phyloP scores from a whole-genome alignment of 1,284 basidiomycete genomes.

The Heterobasidion occidentale region DNA sequence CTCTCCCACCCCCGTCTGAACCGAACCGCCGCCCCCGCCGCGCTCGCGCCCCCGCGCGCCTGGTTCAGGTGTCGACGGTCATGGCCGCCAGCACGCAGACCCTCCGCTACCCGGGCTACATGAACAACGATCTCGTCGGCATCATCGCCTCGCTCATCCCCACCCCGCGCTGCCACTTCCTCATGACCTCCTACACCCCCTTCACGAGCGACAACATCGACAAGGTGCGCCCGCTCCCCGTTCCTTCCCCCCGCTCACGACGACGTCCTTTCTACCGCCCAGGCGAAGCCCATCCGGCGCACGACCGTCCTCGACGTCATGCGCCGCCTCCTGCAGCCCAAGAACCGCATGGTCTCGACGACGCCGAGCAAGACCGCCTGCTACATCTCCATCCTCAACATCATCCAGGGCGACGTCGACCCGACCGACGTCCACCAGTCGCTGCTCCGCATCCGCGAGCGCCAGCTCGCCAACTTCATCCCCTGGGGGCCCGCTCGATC shows the following conservation, averaged over 20 bases:
- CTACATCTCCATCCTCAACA: constrained; percentile 97
- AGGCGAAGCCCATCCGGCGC: constrained; percentile 61
- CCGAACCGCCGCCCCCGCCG: too few species aligned
- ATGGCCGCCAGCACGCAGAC: constrained; percentile 98
- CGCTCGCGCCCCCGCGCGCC: background rate
- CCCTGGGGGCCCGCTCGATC: constrained; percentile 99
- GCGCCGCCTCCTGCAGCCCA: constrained; percentile 94
- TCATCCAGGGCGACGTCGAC: constrained; percentile 98
- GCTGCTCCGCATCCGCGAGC: constrained; percentile 90
- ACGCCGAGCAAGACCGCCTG: constrained; percentile 86
- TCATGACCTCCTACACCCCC: constrained; percentile 99
- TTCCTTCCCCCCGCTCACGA: background rate
- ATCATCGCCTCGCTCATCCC: constrained; percentile 97
- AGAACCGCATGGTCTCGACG: constrained; percentile 98
- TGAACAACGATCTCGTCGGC: constrained; percentile 99
- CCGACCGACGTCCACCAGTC: constrained; percentile 99
- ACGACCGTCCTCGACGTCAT: constrained; percentile 98
- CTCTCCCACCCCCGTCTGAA: background rate
- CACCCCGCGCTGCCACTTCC: constrained; percentile 97
- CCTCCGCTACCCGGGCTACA: constrained; percentile 95
- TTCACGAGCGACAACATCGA: constrained; percentile 96
- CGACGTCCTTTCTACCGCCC: too few species aligned
- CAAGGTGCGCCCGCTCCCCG: constrained; percentile 45
- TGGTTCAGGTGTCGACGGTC: constrained; percentile 77
- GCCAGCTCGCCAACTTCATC: constrained; percentile 96